Base-by-base conservation (phyloP, 2,329 filamentous ascomycete species). In the Harringtonia aguacate region DNA sequence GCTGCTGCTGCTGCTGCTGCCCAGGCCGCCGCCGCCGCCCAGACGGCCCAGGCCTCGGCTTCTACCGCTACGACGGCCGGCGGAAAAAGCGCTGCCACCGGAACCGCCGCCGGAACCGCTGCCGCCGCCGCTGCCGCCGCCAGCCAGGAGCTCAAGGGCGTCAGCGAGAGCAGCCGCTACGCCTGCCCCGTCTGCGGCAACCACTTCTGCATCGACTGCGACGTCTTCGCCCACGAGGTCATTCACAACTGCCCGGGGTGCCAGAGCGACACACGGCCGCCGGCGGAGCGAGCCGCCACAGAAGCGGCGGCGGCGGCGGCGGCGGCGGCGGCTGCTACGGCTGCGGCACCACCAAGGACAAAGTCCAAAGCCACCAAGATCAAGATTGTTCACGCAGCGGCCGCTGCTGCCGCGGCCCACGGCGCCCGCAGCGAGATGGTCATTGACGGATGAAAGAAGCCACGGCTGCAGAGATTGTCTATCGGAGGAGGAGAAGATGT, bases 201-300 rank as follows among this genome's bases (percentile, higher is more conserved):
- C 47, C 90, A 97, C 64, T 98, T 97, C 60, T 98, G 92, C 68
- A 94, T 98, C 52, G 92, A 98, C 61, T 98, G 92, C 61, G 92
- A 98, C 61, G 79, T 95, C 21, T 95, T 92, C 65, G 84, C 86
- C 21, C 92, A 98, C 60, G 88, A 95, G 65, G 79, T 94, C 13
- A 76, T 95, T 41, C 90, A 98, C 60, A 97, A 97, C 62, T 98
- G 92, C 57, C 89, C 92, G 0, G 90, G 90, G 0, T 98, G 92
- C 61, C 82, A 78, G 61, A 75, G 73, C 55, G 67, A 69, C 45
- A 65, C 63, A 4, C 56, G 67, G 15, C 30, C 48, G 21, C 27
- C 41, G 6, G 21, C 37, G 17, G 36, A 36, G 21, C 46, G 41
- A 9, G 45, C 45, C 2, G 30, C 31, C 1, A 18, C 36, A 14